Conservation (phyloP, 257 asterid species). For the Nicotiana knightiana region DNA sequence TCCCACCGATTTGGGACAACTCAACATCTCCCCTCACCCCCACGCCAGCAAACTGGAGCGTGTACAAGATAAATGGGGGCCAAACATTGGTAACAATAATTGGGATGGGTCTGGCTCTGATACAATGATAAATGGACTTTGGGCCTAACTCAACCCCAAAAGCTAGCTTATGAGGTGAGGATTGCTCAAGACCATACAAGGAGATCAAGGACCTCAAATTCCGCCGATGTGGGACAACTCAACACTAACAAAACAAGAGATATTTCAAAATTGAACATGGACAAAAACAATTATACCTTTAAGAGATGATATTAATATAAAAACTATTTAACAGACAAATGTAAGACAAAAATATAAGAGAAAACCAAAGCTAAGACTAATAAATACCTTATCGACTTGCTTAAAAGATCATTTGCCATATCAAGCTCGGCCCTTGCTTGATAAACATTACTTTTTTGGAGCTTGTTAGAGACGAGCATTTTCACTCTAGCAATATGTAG, state of each 20-base stretch:
- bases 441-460: conserved; percentile 39
- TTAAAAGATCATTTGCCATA: conserved; percentile 50
- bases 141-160: too few relatives aligned
- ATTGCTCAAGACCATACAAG: too few relatives aligned
- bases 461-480: conserved; percentile 45
- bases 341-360: conserved; percentile 7
- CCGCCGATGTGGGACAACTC: too few relatives aligned
- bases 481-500: conserved; percentile 66
- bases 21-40: too few relatives aligned
- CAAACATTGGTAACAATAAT: too few relatives aligned
- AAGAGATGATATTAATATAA: not conserved
- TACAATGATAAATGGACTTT: too few relatives aligned
- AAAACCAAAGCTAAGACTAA: conserved; percentile 7
- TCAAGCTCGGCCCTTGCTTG: conserved; percentile 58
- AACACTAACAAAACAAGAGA: not conserved
- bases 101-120: too few relatives aligned
- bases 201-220: too few relatives aligned
- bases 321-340: conserved; percentile 7
- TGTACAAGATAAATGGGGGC: too few relatives aligned
- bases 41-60: too few relatives aligned
- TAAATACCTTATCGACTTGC: conserved; percentile 52
- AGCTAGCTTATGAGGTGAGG: too few relatives aligned
- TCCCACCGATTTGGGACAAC: too few relatives aligned
- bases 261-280: not conserved
- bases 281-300: not conserved